phyloP scores from a whole-genome alignment of 2,329 filamentous ascomycete genomes.

The Talaromyces funiculosus region DNA sequence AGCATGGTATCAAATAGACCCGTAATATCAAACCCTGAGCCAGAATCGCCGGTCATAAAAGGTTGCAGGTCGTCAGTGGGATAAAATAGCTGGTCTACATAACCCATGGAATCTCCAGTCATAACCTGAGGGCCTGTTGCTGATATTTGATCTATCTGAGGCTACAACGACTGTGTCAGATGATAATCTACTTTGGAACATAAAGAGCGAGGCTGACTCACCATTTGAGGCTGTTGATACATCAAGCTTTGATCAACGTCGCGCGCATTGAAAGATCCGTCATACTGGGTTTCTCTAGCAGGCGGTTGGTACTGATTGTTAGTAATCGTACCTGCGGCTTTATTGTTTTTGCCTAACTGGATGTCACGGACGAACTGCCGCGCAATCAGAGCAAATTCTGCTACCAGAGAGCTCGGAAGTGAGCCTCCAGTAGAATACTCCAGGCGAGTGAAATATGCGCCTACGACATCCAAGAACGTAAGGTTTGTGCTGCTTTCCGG shows the following conservation, averaged over 20 bases:
- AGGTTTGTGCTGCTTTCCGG: constrained; percentile 34
- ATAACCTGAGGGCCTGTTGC: background rate
- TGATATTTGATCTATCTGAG: constrained; percentile 3
- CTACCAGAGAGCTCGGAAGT: constrained; percentile 33
- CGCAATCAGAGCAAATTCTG: constrained; percentile 40
- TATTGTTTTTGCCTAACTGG: background rate
- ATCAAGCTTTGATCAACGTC: background rate
- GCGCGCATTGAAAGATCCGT: background rate
- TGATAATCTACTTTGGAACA: background rate
- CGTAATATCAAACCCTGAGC: constrained; percentile 15
- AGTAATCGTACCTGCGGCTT: background rate
- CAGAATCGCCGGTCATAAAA: constrained; percentile 11
- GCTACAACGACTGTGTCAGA: background rate
- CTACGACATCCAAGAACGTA: constrained; percentile 37
- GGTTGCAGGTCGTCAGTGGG: constrained; percentile 14
- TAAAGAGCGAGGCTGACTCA: background rate
- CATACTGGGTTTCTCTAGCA: background rate
- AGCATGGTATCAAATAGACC: constrained; percentile 15
- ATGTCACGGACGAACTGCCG: constrained; percentile 33
- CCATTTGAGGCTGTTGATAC: constrained; percentile 3
- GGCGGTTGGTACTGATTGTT: background rate
- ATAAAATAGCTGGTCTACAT: constrained; percentile 15
- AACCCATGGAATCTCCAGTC: background rate
- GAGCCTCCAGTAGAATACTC: constrained; percentile 34
- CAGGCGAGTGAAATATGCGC: constrained; percentile 40